These are phyloP conservation scores for Rosa rugosa DNA, from an alignment of 306 rosid genomes.

Conservation along the genomic window DNA sequence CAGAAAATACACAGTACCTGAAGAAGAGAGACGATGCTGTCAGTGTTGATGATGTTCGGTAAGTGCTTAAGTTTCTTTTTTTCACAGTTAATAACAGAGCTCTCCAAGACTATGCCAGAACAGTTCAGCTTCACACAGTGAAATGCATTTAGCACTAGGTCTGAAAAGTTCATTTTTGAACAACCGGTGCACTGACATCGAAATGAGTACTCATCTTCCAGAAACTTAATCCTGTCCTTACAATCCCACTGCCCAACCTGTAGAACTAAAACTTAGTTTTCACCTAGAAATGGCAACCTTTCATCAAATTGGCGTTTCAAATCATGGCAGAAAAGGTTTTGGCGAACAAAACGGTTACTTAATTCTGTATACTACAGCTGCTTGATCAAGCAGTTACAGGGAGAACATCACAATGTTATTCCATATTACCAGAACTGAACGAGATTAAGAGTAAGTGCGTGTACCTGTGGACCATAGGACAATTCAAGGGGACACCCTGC, in stretches of 20 bases:
- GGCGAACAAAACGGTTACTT: not conserved
- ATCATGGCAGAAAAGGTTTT: not conserved
- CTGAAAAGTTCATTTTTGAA: slow-evolving; percentile 60
- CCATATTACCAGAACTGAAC: not conserved
- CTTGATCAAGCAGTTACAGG: slow-evolving; percentile 13
- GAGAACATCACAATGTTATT: not conserved
- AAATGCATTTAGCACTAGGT: slow-evolving; percentile 66
- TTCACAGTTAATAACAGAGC: slow-evolving; percentile 52
- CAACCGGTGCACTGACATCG: slow-evolving; percentile 74
- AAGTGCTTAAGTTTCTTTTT: slow-evolving; percentile 44
- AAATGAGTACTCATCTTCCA: slow-evolving; percentile 69
- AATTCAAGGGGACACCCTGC: slow-evolving; percentile 66
- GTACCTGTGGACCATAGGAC: slow-evolving; percentile 95
- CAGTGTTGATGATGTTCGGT: slow-evolving; percentile 21
- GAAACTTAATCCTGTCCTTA: slow-evolving; percentile 63
- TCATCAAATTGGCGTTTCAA: not conserved
- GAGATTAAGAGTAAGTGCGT: slow-evolving; percentile 2
- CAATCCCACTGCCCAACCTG: slow-evolving; percentile 92
- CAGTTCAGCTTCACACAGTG: slow-evolving; percentile 60
- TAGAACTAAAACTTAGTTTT: slow-evolving; percentile 22
- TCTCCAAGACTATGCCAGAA: slow-evolving; percentile 68
- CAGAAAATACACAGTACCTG: slow-evolving; percentile 34
- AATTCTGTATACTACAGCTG: slow-evolving; percentile 1
- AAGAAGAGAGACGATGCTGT: slow-evolving; percentile 30
- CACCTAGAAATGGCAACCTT: slow-evolving; percentile 21